These are phyloP conservation scores for Solanum pinnatisectum DNA, from an alignment of 257 asterid species.

Conservation along the genomic window DNA sequence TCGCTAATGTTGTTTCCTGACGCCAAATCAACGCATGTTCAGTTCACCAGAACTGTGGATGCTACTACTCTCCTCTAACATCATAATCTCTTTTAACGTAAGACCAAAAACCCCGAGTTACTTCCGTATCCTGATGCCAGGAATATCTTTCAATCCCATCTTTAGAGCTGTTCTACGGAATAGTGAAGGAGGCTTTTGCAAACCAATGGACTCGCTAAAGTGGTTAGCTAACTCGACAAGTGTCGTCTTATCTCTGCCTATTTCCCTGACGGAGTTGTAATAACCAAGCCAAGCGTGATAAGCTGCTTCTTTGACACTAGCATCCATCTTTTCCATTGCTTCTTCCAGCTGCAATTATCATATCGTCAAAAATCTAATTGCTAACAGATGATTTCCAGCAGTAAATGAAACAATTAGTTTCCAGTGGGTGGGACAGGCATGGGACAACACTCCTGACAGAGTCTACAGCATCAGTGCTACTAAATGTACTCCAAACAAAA, in stretches of 20 bases:
- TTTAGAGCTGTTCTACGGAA: slow-evolving; percentile 65
- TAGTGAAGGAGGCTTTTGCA: slow-evolving; percentile 63
- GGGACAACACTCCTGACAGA: neutral
- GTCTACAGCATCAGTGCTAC: neutral
- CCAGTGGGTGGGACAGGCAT: neutral
- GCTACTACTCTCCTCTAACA: neutral
- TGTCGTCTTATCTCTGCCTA: slow-evolving; percentile 71
- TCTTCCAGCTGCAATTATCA: slow-evolving; percentile 44
- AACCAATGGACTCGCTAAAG: slow-evolving; percentile 73
- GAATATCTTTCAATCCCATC: slow-evolving; percentile 82
- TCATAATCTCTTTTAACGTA: neutral
- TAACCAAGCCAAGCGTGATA: slow-evolving; percentile 94
- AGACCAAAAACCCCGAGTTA: slow-evolving; percentile 1
- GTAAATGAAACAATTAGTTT: neutral
- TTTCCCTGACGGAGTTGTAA: slow-evolving; percentile 56
- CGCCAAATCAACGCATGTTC: neutral
- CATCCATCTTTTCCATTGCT: slow-evolving; percentile 49
- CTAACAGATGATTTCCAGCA: neutral
- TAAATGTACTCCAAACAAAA: neutral
- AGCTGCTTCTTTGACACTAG: slow-evolving; percentile 71
- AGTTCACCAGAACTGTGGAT: neutral
- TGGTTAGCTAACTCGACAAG: slow-evolving; percentile 75
- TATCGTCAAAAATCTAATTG: neutral
- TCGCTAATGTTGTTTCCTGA: neutral
- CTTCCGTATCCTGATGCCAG: slow-evolving; percentile 57